A percentile compares a stretch with the other conserved stretches of the same genome.
phyloP scores from a whole-genome alignment of 805 yeast genomes.

The Dipodascopsis tothii region DNA sequence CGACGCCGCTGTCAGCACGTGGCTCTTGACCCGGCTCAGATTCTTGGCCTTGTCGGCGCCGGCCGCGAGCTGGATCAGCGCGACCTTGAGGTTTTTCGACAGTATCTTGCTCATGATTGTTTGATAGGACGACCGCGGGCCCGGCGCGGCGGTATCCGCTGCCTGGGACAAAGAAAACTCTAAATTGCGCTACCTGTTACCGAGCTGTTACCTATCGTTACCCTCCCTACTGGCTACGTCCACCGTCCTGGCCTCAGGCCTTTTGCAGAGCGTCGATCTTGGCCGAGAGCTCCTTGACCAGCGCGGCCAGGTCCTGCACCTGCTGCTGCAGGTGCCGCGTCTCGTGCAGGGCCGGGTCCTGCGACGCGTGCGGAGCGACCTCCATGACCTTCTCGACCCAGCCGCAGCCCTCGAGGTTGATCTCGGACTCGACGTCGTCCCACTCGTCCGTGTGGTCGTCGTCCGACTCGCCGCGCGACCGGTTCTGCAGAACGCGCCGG shows the following conservation, averaged over 20 bases:
- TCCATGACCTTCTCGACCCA: conserved; percentile 48
- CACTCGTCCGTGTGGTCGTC: conserved; percentile 81
- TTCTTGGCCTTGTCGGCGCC: conserved; percentile 77
- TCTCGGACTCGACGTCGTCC: conserved; percentile 73
- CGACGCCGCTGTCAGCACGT: conserved; percentile 60
- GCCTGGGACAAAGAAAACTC: too few species aligned
- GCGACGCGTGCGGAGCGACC: conserved; percentile 52
- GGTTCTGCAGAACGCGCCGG: conserved; percentile 61
- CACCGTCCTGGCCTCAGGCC: too few species aligned
- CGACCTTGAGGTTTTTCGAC: conserved; percentile 37
- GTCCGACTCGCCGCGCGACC: conserved; percentile 55
- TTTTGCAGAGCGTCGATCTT: not conserved
- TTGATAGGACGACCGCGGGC: too few species aligned
- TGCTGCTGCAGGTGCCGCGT: conserved; percentile 10
- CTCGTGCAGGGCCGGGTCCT: conserved; percentile 30
- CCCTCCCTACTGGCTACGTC: too few species aligned
- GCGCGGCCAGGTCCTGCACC: conserved; percentile 3
- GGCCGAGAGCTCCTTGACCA: not conserved
- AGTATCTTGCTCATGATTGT: conserved; percentile 6
- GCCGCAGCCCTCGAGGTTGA: conserved; percentile 41
- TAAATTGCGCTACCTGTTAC: too few species aligned
- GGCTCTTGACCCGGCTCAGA: conserved; percentile 56
- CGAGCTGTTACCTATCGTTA: too few species aligned
- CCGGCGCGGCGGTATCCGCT: too few species aligned
- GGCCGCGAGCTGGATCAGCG: conserved; percentile 74